These are phyloP conservation scores for Carex myosuroides DNA, from an alignment of 176 grass and related monocot species.

Conservation along the genomic window DNA sequence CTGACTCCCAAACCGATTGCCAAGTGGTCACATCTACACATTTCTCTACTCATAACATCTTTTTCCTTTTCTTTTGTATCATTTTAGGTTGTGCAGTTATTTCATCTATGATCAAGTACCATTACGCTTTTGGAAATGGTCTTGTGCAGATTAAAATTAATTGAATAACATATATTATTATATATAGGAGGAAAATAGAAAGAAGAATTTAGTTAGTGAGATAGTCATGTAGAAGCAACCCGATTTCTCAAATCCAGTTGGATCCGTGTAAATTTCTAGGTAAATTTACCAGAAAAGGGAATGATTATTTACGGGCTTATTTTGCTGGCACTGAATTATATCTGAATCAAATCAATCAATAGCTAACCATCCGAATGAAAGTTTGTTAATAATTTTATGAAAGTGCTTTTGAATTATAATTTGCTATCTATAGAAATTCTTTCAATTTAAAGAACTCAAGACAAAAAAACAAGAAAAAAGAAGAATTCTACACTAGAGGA, in stretches of 20 bases:
- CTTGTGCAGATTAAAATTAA: no score
- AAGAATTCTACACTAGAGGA: neutral
- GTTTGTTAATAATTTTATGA: neutral
- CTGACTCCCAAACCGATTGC: no score
- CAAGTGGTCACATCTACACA: no score
- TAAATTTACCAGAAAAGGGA: neutral
- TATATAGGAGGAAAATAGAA: no score
- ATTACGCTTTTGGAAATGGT: no score
- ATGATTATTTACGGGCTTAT: neutral
- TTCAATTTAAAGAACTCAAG: neutral
- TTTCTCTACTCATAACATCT: no score
- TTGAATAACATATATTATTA: no score
- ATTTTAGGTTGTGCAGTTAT: no score
- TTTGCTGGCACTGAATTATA: neutral
- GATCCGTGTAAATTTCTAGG: neutral
- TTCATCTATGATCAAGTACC: no score
- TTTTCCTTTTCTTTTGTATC: no score
- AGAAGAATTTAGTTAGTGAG: neutral
- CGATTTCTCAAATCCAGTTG: neutral
- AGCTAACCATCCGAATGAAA: neutral
- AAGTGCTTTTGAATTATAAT: neutral
- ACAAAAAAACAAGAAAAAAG: neutral
- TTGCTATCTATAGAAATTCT: neutral
- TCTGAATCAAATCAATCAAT: neutral
- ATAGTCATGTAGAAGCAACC: neutral